Evolutionary conservation across 208 protist species (phyloP).

Genomic region (Wallacemonas rigidus): DNA sequence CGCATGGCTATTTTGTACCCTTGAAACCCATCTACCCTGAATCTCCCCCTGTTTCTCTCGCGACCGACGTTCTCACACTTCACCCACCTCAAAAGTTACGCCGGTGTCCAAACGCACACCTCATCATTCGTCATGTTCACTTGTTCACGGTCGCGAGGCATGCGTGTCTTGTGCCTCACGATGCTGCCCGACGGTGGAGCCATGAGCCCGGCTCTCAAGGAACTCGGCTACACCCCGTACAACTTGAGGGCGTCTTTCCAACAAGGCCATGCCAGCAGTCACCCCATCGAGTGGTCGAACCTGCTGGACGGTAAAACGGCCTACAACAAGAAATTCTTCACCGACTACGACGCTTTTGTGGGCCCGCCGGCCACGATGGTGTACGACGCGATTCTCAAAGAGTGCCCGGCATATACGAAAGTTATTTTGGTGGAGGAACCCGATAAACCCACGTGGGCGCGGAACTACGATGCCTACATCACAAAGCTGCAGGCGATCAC

Average conservation of each 20-base stretch:
- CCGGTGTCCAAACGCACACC: too few relatives aligned
- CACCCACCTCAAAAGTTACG: too few relatives aligned
- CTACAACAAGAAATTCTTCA: slow-evolving; percentile 43
- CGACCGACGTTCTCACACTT: too few relatives aligned
- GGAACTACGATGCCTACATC: slow-evolving; percentile 39
- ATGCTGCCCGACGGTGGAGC: slow-evolving; percentile 66
- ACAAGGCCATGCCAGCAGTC: slow-evolving; percentile 45
- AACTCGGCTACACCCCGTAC: slow-evolving; percentile 76
- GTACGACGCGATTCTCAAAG: slow-evolving; percentile 58
- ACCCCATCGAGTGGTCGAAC: slow-evolving; percentile 52
- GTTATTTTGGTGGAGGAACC: slow-evolving; percentile 70
- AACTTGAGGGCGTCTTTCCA: slow-evolving; percentile 52
- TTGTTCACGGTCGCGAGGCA: slow-evolving; percentile 4
- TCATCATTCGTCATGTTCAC: slow-evolving; percentile 21
- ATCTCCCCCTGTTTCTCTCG: too few relatives aligned
- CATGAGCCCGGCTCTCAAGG: slow-evolving; percentile 46
- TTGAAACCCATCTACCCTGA: too few relatives aligned
- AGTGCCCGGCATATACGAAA: slow-evolving; percentile 76
- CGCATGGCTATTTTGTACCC: too few relatives aligned
- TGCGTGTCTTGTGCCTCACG: slow-evolving; percentile 75
- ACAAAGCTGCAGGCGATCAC: slow-evolving; percentile 24
- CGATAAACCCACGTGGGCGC: slow-evolving; percentile 62
- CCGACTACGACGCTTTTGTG: slow-evolving; percentile 57
- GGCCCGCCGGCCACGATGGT: slow-evolving; percentile 55
- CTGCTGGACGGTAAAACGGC: slow-evolving; percentile 35